Conservation (phyloP, 768 basidiomycete genomes). For the Lactarius quietus region DNA sequence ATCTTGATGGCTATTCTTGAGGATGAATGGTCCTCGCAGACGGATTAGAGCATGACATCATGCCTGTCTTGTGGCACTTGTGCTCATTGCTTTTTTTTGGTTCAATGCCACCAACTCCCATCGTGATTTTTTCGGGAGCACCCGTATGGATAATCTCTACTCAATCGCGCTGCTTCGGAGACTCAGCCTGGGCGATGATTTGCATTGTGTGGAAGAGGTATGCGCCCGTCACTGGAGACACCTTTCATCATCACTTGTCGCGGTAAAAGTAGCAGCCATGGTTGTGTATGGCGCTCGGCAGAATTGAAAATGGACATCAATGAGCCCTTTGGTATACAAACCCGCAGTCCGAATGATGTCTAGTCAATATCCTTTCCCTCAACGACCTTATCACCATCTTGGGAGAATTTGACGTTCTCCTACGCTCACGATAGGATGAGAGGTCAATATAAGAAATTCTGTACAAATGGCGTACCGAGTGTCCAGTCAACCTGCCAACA, state of each 20-base stretch:
- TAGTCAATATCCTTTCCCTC: conserved; percentile 57
- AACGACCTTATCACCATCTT: conserved; percentile 68
- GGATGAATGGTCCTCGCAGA: conserved; percentile 39
- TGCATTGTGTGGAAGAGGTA: background rate
- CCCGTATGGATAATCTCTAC: no score
- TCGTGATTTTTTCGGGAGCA: no score
- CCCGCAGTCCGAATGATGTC: conserved; percentile 24
- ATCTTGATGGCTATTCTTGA: conserved; percentile 39
- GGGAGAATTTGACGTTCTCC: conserved; percentile 76
- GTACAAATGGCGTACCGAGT: conserved; percentile 35
- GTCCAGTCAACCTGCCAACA: conserved; percentile 60
- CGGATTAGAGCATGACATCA: background rate
- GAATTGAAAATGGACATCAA: background rate
- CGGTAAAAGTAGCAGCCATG: background rate
- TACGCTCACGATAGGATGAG: conserved; percentile 33
- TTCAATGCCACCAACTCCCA: no score
- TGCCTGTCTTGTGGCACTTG: no score
- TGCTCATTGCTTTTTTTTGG: no score
- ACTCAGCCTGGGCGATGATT: background rate
- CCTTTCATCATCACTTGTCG: background rate
- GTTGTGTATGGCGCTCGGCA: background rate
- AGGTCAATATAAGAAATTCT: conserved; percentile 37
- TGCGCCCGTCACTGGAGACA: no score
- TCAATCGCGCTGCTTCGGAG: background rate
- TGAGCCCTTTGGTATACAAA: background rate